Evolutionary conservation across 768 basidiomycete genomes (phyloP).

Genomic region (Lactarius sanguifluus): DNA sequence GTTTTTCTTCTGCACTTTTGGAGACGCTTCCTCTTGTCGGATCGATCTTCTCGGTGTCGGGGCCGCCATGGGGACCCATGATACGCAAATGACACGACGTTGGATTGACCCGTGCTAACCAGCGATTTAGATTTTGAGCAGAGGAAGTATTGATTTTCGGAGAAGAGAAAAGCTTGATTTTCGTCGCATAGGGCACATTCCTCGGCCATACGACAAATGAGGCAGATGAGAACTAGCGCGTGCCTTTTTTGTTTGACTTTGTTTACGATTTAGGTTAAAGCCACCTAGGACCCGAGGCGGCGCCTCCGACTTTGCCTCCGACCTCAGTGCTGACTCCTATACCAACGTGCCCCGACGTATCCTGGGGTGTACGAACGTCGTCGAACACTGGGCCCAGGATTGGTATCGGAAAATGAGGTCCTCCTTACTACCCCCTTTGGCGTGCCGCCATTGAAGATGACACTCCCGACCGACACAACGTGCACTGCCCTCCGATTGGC

Average conservation of each 20-base stretch:
- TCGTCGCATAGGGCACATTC: not conserved
- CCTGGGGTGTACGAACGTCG: no score
- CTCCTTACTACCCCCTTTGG: no score
- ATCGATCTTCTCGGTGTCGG: slow-evolving; percentile 81
- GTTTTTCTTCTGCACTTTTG: slow-evolving; percentile 77
- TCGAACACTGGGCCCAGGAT: no score
- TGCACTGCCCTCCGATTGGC: no score
- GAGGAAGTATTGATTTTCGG: slow-evolving; percentile 48
- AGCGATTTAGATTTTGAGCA: slow-evolving; percentile 58
- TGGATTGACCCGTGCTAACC: not conserved
- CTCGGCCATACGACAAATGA: not conserved
- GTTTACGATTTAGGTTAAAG: not conserved
- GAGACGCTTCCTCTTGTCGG: slow-evolving; percentile 83
- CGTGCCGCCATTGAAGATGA: no score
- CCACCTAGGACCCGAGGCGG: no score
- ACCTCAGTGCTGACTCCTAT: no score
- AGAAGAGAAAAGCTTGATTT: slow-evolving; percentile 29
- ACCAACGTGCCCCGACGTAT: no score
- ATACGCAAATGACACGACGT: slow-evolving; percentile 39
- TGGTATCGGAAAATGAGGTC: no score
- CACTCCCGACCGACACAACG: no score
- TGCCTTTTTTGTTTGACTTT: not conserved
- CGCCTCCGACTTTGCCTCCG: no score
- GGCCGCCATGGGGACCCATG: slow-evolving; percentile 93
- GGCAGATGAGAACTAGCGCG: not conserved